Base-by-base conservation (phyloP, 1,284 basidiomycete species). In the Ustilago trichophora region DNA sequence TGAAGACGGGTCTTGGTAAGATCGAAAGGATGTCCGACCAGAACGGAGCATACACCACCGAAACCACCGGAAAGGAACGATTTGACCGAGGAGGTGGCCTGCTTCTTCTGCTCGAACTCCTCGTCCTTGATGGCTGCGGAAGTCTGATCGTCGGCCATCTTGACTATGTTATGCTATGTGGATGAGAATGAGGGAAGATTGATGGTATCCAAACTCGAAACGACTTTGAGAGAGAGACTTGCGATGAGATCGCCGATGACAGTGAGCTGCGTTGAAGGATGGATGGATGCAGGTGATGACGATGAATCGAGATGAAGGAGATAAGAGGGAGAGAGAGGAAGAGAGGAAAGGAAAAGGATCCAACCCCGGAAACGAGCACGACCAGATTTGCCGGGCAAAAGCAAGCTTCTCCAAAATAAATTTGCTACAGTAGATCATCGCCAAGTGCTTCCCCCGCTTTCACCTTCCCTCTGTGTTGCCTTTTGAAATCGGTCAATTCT, bases 11-110 rank as follows among this genome's bases (percentile, higher is more conserved):
- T 97, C 85, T 98, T 98, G 59, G 92, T 96, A 73, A 98, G 85
- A 84, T 98, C 95, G 81, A 98, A 98, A 8, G 95, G 95, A 79
- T 98, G 96, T 5, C 95, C 95, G 59, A 95, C 93, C 32, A 94
- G 85, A 9, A 96, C 93, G 49, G 90, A 90, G 67, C 88, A 86
- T 56, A 89, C 85, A 76, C 95, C 94, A 72, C 95, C 95, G 75
- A 92, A 90, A 35, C 95, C 95, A 74, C 95, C 95, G 4, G 77
- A 78, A 41, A 80, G 55, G 75, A 80, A 80, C 15, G 77, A 80
- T 70, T 80, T 80, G 66, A 76, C 34, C 13, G 78, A 68, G n/a
- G 72, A 68, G 33, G 75, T 75, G 21, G 72, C 62, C 31, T 74
- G 66, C 51, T 73, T 73, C 62, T 76, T 67, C 33, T 64, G 52